Conservation (phyloP, 495 filamentous ascomycete species). For the Xylaria flabelliformis region DNA sequence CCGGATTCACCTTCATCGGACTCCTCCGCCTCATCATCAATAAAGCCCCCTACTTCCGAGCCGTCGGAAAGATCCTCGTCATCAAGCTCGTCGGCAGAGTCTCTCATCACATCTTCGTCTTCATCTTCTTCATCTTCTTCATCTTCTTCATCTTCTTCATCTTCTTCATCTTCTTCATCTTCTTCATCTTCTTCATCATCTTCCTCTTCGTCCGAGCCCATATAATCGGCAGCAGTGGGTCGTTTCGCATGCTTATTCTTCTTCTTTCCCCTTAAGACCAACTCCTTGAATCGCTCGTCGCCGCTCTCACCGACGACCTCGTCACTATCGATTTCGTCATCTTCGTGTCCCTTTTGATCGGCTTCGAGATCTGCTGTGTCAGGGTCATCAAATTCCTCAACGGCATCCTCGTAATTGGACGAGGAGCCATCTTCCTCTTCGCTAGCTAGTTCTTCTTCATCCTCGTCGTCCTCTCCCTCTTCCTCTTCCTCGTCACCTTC, state of each 20-base stretch:
- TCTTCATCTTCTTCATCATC: constrained; percentile 43
- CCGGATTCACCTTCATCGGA: constrained; percentile 41
- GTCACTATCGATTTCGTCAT: constrained; percentile 67
- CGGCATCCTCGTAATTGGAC: constrained; percentile 35
- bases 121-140: constrained; percentile 44
- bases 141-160: constrained; percentile 51
- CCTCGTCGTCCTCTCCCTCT: constrained; percentile 41
- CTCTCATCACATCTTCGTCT: constrained; percentile 47
- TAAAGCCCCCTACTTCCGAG: constrained; percentile 46
- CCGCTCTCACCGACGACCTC: constrained; percentile 66
- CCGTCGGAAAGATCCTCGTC: constrained; percentile 48
- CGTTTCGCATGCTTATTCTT: constrained; percentile 42
- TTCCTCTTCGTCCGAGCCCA: constrained; percentile 53
- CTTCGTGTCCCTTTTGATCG: constrained; percentile 54
- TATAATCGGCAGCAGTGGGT: constrained; percentile 57
- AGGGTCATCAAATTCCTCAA: constrained; percentile 54
- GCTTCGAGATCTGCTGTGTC: constrained; percentile 54
- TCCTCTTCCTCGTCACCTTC: constrained; percentile 50
- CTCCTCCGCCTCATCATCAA: constrained; percentile 47
- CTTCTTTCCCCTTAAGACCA: constrained; percentile 51
- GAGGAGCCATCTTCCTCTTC: constrained; percentile 27
- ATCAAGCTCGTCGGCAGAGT: constrained; percentile 41
- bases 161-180: constrained; percentile 42
- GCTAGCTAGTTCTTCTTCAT: background rate
- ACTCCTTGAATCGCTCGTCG: constrained; percentile 62